Percentiles rank a stretch among this genome's conserved stretches.
phyloP scores from a whole-genome alignment of 257 asterid species.

The Plantago major region DNA sequence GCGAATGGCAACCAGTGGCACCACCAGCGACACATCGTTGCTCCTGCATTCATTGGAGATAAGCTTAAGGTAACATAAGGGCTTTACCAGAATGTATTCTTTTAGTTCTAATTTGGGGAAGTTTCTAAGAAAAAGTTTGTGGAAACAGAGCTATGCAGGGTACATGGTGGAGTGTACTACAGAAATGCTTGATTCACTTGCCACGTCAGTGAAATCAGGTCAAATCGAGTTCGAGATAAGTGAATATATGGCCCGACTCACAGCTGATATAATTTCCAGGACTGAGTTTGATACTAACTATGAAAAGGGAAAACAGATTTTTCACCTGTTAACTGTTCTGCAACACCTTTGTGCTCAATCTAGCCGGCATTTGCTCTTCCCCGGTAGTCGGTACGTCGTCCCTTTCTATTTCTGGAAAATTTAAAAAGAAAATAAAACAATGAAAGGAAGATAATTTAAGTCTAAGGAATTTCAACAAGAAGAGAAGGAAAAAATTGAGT shows the following conservation, averaged over 20 bases:
- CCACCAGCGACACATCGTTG: conserved; percentile 83
- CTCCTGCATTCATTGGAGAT: conserved; percentile 88
- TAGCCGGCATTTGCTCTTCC: conserved; percentile 65
- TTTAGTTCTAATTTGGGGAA: background rate
- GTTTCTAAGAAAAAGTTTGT: background rate
- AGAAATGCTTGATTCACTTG: conserved; percentile 49
- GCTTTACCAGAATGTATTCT: background rate
- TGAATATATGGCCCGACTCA: conserved; percentile 62
- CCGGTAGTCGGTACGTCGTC: conserved; percentile 77
- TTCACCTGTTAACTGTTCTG: conserved; percentile 45
- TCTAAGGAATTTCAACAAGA: background rate
- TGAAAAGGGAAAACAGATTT: conserved; percentile 77
- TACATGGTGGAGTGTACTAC: conserved; percentile 80
- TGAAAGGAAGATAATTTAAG: background rate
- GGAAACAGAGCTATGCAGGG: conserved; percentile 62
- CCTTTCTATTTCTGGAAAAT: background rate
- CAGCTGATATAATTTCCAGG: conserved; percentile 86
- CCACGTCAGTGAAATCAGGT: conserved; percentile 35
- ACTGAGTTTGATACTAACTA: conserved; percentile 73
- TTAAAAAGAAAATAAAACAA: background rate
- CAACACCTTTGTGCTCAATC: conserved; percentile 66
- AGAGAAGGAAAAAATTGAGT: background rate
- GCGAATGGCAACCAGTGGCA: conserved; percentile 90
- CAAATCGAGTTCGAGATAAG: conserved; percentile 68
- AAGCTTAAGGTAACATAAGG: conserved; percentile 55